Evolutionary conservation across 306 rosid species (phyloP), one percentile per base, ranked within the genome.

Genomic region (Corylus heterophylla): DNA sequence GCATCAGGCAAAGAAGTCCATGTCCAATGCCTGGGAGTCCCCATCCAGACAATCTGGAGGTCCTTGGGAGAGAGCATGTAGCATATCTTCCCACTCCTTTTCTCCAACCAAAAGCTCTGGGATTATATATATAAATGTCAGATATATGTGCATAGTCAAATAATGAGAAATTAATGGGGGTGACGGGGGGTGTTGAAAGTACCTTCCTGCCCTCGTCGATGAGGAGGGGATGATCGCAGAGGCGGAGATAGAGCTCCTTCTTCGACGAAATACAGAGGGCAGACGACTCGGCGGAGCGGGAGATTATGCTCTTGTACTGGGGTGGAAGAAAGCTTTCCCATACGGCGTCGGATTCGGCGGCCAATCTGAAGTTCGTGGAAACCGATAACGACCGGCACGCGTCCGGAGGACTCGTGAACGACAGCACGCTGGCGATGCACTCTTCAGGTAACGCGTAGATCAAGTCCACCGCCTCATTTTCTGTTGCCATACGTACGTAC

Each of bases 41-140:
- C 89, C 17, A 85, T 91, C 96, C 98, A 91, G 39, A 83, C 83
- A 56, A 91, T 93, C 20, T 0, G 37, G 56, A 93, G 90, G 22
- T 54, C 67, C 62, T 87, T 88, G 0, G 97, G 87, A 12, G 93
- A 86, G 3, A 93, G 78, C 98, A 93, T 89, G 85, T 74, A 93
- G 67, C 97, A 88, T 84, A 76, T 93, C 63, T 87, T 87, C 71
- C 97, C 98, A 14, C 62, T 79, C 69, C 13, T 12, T 73, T 84
- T 91, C 7, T 93, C 97, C 71, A 93, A 68, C n/a, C 71, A 83
- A 71, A 91, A 87, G 87, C 93, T 91, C 98, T 91, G 87, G 45
- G 44, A 42, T 44, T 29, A 47, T 8, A 44, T 22, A 12, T 5
- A 6, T 42, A 5, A 42, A 42, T 42, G 45, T 42, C 45, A 39